phyloP scores from a whole-genome alignment of 2,329 filamentous ascomycete genomes.

The Penicillium crustosum region DNA sequence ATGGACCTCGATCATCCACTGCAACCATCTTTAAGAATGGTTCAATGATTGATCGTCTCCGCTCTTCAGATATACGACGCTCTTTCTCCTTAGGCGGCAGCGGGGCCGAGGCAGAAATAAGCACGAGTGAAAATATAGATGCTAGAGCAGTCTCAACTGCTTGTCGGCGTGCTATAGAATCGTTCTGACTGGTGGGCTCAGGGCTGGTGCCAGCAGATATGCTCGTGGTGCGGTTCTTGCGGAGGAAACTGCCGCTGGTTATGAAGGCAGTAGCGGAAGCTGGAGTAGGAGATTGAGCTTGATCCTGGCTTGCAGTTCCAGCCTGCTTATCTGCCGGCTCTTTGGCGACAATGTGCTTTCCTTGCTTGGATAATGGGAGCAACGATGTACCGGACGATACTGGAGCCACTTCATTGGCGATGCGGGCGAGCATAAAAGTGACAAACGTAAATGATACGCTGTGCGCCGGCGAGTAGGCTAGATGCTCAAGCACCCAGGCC shows the following conservation, averaged over 20 bases:
- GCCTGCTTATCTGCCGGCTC: slow-evolving; percentile 4
- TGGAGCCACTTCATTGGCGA: slow-evolving; percentile 56
- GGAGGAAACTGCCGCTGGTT: slow-evolving; percentile 32
- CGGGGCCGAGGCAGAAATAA: slow-evolving; percentile 56
- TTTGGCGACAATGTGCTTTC: slow-evolving; percentile 5
- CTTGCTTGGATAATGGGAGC: not conserved
- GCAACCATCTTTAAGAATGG: slow-evolving; percentile 59
- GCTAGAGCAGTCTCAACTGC: slow-evolving; percentile 63
- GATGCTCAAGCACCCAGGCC: slow-evolving; percentile 67
- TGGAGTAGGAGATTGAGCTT: slow-evolving; percentile 16
- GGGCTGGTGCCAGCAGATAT: slow-evolving; percentile 24
- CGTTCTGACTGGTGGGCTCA: slow-evolving; percentile 27
- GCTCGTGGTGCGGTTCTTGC: slow-evolving; percentile 28
- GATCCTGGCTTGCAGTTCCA: slow-evolving; percentile 4
- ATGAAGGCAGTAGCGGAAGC: slow-evolving; percentile 31
- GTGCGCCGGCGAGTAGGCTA: slow-evolving; percentile 71
- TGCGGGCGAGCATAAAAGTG: slow-evolving; percentile 68
- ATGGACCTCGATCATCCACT: slow-evolving; percentile 37
- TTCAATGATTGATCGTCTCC: slow-evolving; percentile 66
- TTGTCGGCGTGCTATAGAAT: slow-evolving; percentile 55
- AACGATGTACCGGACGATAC: slow-evolving; percentile 26
- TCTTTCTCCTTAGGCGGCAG: slow-evolving; percentile 56
- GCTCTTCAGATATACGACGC: slow-evolving; percentile 60
- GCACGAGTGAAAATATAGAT: slow-evolving; percentile 61
- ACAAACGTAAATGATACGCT: slow-evolving; percentile 89